Base-by-base conservation (phyloP, 768 basidiomycete species). In the Rhodocollybia butyracea region DNA sequence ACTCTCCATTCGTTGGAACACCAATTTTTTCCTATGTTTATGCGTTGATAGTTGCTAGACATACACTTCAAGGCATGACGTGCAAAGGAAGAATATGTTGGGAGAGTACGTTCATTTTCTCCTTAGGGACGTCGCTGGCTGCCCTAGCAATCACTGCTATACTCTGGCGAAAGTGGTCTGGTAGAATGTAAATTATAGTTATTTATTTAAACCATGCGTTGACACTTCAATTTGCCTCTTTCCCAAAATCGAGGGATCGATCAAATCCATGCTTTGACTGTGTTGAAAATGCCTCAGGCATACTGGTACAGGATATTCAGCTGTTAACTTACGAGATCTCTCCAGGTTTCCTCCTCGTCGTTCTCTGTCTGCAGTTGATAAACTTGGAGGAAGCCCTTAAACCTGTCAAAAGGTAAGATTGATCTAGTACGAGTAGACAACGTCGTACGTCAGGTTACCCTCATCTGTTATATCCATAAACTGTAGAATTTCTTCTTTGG, bases 331-430 rank as follows among this genome's bases (percentile, higher is more conserved):
- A 89, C 88, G 59, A 91, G 70, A 73, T 91, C 90, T 68, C 80
- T 76, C 89, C 88, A 92, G 7, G 90, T 93, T 70, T 93, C 88
- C 66, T 85, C 85, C 60, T 90, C 88, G 59, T 91, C 90, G 58
- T 83, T 88, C 61, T 89, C 87, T 1, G 88, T 90, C 66, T 93
- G 91, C n/a, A 91, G 70, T 62, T 89, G 86, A 63, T 91, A 92
- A 53, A 92, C 82, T 65, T 91, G 88, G 65, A 90, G 64, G 64
- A 93, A 91, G 2, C 90, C 89, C 65, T 86, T 85, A 65, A 89
- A 83, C 17, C 89, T 91, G 48, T 30, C 24, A 21, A 19, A 11
- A 26, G 10, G 26, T 34, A 22, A 26, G 32, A 3, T 6, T 40
- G 15, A 10, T 7, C 22, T 27, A 38, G 24, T 19, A 22, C 31